Evolutionary conservation across 164 flowering plant species (phyloP), one percentile per base, ranked within the genome.

Genomic region (Aristolochia fimbriata): DNA sequence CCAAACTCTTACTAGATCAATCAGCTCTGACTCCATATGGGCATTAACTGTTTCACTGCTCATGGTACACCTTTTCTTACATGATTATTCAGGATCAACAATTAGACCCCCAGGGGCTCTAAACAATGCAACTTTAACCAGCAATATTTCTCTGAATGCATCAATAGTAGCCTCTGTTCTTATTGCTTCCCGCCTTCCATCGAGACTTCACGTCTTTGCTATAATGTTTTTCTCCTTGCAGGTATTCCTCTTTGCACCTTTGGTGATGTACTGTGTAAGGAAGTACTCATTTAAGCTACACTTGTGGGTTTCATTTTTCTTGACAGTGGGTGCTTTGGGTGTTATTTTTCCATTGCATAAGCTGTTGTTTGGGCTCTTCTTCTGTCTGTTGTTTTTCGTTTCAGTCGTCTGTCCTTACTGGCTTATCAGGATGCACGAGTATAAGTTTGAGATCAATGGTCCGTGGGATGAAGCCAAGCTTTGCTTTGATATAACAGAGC

Each of bases 401-500:
- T 86, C 67, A 20, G 71, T 90, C 15, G 74, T 93, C 4, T 90
- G 96, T 65, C 98, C 98, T 31, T 93, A 84, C 59, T 93, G 99
- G 96, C 88, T 93, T 64, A 88, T 86, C 53, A 73, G 79, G 62
- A 78, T 93, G 48, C 97, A 90, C 65, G 90, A 78, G 62, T 93
- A 86, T 76, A 93, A 93, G 72, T 88, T 93, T 78, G 97, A 93
- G 82, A 93, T 90, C 47, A 88, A 93, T 79, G 99, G 99, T n/a
- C 99, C 97, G 11, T 88, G 97, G 97, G 99, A 90, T 73, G 99
- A 93, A 78, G 97, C 99, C 25, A 90, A 86, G 74, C 92, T 93
- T 62, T 93, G 97, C 74, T 93, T 90, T 70, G 83, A 88, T 57
- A 78, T 93, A 22, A 85, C 78, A 31, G 99, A 93, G 61, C 87